Base-by-base conservation (phyloP, 2,329 filamentous ascomycete species). In the Xylaria sp. region DNA sequence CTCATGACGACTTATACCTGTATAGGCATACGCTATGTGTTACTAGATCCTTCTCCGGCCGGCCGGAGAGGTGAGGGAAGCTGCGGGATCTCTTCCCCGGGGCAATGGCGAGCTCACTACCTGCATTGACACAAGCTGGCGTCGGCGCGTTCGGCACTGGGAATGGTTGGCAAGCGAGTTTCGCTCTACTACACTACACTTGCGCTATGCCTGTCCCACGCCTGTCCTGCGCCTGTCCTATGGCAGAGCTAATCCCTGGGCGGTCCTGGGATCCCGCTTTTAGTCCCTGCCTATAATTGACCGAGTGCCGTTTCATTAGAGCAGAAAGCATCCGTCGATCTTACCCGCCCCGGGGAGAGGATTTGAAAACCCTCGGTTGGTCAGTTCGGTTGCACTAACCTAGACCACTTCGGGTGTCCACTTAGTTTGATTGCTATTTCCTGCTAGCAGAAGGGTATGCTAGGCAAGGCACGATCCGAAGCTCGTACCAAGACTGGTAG, bases 341-440 rank as follows among this genome's bases (percentile, higher is more conserved):
- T 65, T 65, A 46, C 41, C 62, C 55, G 55, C 44, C 56, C 9
- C 18, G 61, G 55, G 32, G 39, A 54, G 58, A 15, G n/a, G 50
- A 70, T 66, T 66, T 63, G 56, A 41, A 58, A 70, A 64, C 59
- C 15, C 48, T 59, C 58, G 58, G 64, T 62, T 57, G 46, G 62
- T 59, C 59, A 60, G 63, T 37, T 41, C 41, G 20, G 46, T 20
- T 48, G 23, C 46, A 28, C 10, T 28, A 39, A 54, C 59, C 50
- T 60, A 37, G 15, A 39, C n/a, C 34, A 20, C 23, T 1, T 25
- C 34, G 12, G 7, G 10, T 50, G 37, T 46, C 64, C 64, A 61
- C 64, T 61, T 61, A 66, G 64, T 66, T 66, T 61, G 39, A 66
- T 66, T 66, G 51, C 59, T 56, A 39, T 20, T 20, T 37, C 39